Evolutionary conservation across 1,139 yeast species (phyloP).

Genomic region (Torulaspora globosa): DNA sequence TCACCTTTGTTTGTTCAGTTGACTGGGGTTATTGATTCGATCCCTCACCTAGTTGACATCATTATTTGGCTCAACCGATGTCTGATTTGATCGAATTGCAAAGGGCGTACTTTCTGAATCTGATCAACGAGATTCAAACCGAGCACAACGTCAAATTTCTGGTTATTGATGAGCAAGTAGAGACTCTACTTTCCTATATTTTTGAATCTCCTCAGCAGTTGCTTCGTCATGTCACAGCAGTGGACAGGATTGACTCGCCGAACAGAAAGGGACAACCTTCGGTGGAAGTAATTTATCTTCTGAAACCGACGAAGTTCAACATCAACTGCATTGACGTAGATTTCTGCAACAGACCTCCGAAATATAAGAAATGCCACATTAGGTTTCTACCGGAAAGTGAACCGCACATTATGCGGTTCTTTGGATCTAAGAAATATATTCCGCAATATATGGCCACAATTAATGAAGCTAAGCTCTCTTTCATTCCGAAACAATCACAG

Average conservation of each 20-base stretch:
- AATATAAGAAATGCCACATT: constrained; percentile 56
- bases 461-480: constrained; percentile 41
- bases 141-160: constrained; percentile 40
- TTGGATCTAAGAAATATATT: constrained; percentile 34
- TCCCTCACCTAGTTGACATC: no score
- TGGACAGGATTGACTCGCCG: constrained; percentile 50
- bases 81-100: constrained; percentile 35
- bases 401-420: constrained; percentile 29
- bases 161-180: constrained; percentile 42
- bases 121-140: constrained; percentile 30
- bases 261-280: constrained; percentile 47
- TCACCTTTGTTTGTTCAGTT: neutral
- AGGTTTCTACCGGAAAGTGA: constrained; percentile 53
- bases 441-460: constrained; percentile 35
- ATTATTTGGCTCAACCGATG: constrained; percentile 19
- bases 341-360: constrained; percentile 47
- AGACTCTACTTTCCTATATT: constrained; percentile 35
- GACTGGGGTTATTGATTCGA: neutral
- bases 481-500: constrained; percentile 47
- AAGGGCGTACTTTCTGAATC: constrained; percentile 26
- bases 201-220: constrained; percentile 39
- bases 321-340: constrained; percentile 60
- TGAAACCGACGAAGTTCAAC: constrained; percentile 52
- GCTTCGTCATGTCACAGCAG: constrained; percentile 43
- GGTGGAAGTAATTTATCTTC: constrained; percentile 57